A percentile compares a stretch with the other conserved stretches of the same genome.
Evolutionary conservation across 2,329 filamentous ascomycete species (phyloP).

Genomic region (Davidsoniella neocaledoniae): DNA sequence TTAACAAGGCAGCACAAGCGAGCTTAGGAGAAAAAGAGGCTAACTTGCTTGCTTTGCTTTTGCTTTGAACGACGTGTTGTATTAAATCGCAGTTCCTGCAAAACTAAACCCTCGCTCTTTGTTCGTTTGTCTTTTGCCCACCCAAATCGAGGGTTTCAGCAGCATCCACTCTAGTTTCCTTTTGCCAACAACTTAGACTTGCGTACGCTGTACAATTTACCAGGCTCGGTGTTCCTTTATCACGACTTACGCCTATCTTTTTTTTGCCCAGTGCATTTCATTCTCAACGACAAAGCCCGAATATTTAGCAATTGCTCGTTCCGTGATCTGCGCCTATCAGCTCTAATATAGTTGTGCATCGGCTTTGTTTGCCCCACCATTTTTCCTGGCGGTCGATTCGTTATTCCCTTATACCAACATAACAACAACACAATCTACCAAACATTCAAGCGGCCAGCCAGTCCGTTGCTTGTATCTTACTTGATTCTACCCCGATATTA

Average conservation of each 20-base stretch:
- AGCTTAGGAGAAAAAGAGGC: too few species aligned
- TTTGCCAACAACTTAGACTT: background rate
- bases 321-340: background rate
- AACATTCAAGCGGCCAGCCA: background rate
- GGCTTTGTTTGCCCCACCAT: slow-evolving; percentile 5
- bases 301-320: background rate
- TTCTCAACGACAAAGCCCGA: too few species aligned
- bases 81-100: too few species aligned
- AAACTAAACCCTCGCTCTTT: too few species aligned
- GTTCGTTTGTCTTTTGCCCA: background rate
- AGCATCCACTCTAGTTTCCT: background rate
- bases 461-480: background rate
- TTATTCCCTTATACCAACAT: background rate
- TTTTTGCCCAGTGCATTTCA: background rate
- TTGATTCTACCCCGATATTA: background rate
- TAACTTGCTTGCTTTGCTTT: too few species aligned
- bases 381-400: too few species aligned
- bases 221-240: background rate
- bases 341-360: background rate
- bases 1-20: too few species aligned
- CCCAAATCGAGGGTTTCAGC: too few species aligned
- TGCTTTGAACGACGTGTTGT: too few species aligned
- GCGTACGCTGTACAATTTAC: background rate
- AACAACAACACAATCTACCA: background rate
- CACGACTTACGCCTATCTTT: background rate